Base-by-base conservation (phyloP, 1,139 yeast genomes). In the Pichia sp. region DNA sequence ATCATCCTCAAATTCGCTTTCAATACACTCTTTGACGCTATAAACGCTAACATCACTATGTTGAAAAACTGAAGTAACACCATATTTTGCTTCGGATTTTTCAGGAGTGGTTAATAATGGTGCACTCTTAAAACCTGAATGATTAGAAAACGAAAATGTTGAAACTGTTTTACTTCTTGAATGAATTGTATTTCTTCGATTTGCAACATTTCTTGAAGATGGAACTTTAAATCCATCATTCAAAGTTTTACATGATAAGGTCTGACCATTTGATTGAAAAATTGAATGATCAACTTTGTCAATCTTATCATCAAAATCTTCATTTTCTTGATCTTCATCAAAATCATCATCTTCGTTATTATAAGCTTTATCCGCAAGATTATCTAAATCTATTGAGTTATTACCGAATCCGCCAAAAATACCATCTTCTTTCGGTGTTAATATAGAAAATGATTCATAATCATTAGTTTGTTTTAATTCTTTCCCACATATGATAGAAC, bases 111-210 rank as follows among this genome's bases (percentile, higher is more conserved):
- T 42, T 35, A 38, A 30, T 25, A 40, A 39, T 25, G 44, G 51
- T n/a, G 40, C 46, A 40, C 51, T 45, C n/a, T 33, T 40, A 32
- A 42, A 35, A 16, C 44, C 44, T 8, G 32, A 26, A 27, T 26
- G 30, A 31, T 42, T 45, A 6, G 47, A 38, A 26, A 42, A 45
- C 28, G 46, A 39, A 33, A 53, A 51, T 39, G 55, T 46, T 29
- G 59, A 50, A 20, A 58, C 51, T 4, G 64, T 58, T 37, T 59
- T 55, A 27, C 62, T 54, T 33, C 63, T 50, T 33, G 49, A 43
- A 46, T 57, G 61, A 27, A 51, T 34, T 12, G 49, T 16, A 36
- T 46, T 43, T 3, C 53, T 45, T 35, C 55, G 45, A n/a, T 58
- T 58, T 33, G 55, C 42, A 24, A 44, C 42, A 12, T 56, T 58